Conservation (phyloP, 2,329 filamentous ascomycete species). For the Cryphonectria nitschkei region DNA sequence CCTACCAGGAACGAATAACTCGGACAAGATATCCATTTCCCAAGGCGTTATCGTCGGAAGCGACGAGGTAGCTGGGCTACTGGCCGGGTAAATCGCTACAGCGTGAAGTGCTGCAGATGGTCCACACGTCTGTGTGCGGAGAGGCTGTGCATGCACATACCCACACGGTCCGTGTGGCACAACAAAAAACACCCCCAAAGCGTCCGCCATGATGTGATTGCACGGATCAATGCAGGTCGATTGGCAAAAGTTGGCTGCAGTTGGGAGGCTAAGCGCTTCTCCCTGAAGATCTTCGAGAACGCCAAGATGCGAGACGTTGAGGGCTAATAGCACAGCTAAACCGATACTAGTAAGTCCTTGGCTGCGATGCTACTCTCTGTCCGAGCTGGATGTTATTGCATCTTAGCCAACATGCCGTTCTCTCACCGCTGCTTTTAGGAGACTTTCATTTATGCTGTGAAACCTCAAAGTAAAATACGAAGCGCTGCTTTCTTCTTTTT, state of each 20-base stretch:
- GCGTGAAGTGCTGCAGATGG: not conserved
- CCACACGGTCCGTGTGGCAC: not conserved
- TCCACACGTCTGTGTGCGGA: not conserved
- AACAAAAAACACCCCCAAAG: not conserved
- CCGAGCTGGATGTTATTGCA: not conserved
- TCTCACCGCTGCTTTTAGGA: not conserved
- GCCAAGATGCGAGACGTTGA: not conserved
- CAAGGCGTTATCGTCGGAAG: not conserved
- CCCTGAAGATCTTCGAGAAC: not conserved
- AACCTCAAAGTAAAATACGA: not conserved
- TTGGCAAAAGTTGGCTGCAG: not conserved
- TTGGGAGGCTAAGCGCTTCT: not conserved
- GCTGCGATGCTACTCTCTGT: not conserved
- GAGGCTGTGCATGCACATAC: too few relatives aligned
- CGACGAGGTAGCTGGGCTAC: not conserved
- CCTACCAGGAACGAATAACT: not conserved
- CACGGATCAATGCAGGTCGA: not conserved
- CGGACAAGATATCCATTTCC: not conserved
- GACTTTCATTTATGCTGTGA: not conserved
- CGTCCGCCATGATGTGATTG: not conserved
- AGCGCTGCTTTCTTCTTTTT: not conserved
- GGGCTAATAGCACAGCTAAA: not conserved
- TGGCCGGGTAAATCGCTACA: not conserved
- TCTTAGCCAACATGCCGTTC: not conserved
- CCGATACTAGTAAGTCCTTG: not conserved